Evolutionary conservation across 192 early-diverging fungal genomes (phyloP).

Genomic region (Pilaira anomala): DNA sequence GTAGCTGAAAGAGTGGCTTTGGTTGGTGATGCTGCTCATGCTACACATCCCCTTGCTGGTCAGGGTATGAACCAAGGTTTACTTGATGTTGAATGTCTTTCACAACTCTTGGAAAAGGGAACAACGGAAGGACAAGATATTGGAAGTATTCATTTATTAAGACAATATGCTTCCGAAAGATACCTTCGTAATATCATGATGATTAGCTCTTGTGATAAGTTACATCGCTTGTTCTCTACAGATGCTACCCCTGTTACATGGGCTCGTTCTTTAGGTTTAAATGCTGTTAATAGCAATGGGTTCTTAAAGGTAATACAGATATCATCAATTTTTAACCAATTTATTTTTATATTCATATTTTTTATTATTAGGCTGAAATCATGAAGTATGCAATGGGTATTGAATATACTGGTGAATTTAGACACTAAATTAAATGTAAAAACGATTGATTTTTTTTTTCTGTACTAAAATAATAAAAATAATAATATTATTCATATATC

Average conservation of each 20-base stretch:
- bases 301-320: conserved; percentile 55
- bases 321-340: neutral
- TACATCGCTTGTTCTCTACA: conserved; percentile 76
- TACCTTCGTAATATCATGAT: conserved; percentile 81
- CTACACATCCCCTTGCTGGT: conserved; percentile 93
- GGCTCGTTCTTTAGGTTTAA: conserved; percentile 70
- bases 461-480: no score
- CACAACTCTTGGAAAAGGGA: conserved; percentile 60
- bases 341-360: no score
- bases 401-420: conserved; percentile 23
- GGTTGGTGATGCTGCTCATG: conserved; percentile 95
- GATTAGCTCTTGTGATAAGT: conserved; percentile 78
- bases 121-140: conserved; percentile 76
- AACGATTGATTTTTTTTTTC: no score
- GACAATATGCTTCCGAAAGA: conserved; percentile 77
- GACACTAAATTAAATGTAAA: neutral
- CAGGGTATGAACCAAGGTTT: conserved; percentile 96
- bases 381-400: conserved; percentile 59
- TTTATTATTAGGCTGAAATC: conserved; percentile 39
- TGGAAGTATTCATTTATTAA: conserved; percentile 70
- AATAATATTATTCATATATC: no score
- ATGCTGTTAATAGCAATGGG: conserved; percentile 62
- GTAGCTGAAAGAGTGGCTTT: conserved; percentile 76
- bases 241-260: conserved; percentile 58
- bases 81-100: conserved; percentile 74